Evolutionary conservation across 2,329 filamentous ascomycete species (phyloP), one percentile per base, ranked within the genome.

Genomic region (Fusarium subglutinans): DNA sequence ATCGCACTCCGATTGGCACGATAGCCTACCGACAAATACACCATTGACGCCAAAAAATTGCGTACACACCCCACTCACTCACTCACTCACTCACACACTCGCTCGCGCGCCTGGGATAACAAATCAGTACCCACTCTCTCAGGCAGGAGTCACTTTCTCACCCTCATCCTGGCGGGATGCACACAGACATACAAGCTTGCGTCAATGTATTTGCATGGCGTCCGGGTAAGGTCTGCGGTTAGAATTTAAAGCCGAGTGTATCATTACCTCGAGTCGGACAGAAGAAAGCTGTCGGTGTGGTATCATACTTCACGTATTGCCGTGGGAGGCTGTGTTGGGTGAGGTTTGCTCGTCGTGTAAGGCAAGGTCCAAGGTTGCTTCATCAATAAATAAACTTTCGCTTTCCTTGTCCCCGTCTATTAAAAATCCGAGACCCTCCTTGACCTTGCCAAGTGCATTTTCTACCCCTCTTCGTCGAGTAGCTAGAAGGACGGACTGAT

Each of bases 1-100:
- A 79, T 80, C 78, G 59, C 61, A 54, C 69, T 76, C 77, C 76
- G 77, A 81, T 81, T 81, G 80, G 80, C 65, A 79, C 76, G 80
- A 80, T 80, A 80, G 66, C 76, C 61, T 66, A 64, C 33, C 33
- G 61, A 63, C 65, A 56, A 70, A 66, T 60, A 74, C 55, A 69
- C 64, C 66, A 73, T 70, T 67, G 50, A 66, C 66, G 72, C 74
- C 72, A 75, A 74, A 69, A 63, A 43, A 22, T 75, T 75, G 72
- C 47, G 53, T 55, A 37, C 74, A 74, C 76, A 64, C 72, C 76
- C 63, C 63, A 51, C 38, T 61, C 41, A 50, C 30, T 22, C 28
- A 43, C 37, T 22, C 28, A 43, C 37, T 47, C 48, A 33, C 11
- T 33, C 48, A 6, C 35, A 28, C 18, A 20, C 35, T 38, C 18